phyloP scores from a whole-genome alignment of 805 yeast species.

The Myxozyma neglecta region DNA sequence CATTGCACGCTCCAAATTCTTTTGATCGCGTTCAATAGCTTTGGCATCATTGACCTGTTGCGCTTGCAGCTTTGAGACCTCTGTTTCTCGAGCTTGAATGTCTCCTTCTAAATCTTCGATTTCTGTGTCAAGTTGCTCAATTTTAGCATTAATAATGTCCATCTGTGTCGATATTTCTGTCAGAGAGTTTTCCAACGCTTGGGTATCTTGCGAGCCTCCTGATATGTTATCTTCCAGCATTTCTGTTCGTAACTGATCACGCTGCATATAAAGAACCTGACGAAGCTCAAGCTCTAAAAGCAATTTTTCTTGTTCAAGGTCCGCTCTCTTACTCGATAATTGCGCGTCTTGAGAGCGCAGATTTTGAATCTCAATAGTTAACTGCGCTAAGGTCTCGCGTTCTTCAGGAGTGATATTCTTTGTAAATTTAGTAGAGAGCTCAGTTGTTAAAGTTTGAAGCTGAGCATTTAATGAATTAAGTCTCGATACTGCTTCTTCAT shows the following conservation, averaged over 20 bases:
- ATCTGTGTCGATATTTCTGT: slow-evolving; percentile 36
- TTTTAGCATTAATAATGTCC: slow-evolving; percentile 34
- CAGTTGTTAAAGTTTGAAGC: slow-evolving; percentile 48
- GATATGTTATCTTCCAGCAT: slow-evolving; percentile 28
- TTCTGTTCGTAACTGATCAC: slow-evolving; percentile 42
- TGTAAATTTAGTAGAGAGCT: slow-evolving; percentile 55
- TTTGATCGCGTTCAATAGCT: slow-evolving; percentile 61
- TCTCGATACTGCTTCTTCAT: slow-evolving; percentile 47
- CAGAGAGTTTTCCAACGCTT: slow-evolving; percentile 31
- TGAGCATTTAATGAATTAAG: slow-evolving; percentile 45
- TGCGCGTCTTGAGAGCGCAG: slow-evolving; percentile 40
- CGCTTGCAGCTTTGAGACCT: slow-evolving; percentile 53
- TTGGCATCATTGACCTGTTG: slow-evolving; percentile 56
- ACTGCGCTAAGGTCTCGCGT: slow-evolving; percentile 41
- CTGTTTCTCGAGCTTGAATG: slow-evolving; percentile 42
- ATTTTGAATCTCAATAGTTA: slow-evolving; percentile 36
- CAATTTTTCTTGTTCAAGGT: slow-evolving; percentile 50
- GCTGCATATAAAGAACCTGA: slow-evolving; percentile 59
- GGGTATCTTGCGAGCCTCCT: slow-evolving; percentile 35
- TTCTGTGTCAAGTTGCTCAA: slow-evolving; percentile 37
- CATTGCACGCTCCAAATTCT: slow-evolving; percentile 61
- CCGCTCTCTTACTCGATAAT: slow-evolving; percentile 45
- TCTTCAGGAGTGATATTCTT: slow-evolving; percentile 56
- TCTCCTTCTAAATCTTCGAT: slow-evolving; percentile 31
- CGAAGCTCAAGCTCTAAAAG: slow-evolving; percentile 55